phyloP scores from a whole-genome alignment of 306 rosid species.

The Trifolium repens region DNA sequence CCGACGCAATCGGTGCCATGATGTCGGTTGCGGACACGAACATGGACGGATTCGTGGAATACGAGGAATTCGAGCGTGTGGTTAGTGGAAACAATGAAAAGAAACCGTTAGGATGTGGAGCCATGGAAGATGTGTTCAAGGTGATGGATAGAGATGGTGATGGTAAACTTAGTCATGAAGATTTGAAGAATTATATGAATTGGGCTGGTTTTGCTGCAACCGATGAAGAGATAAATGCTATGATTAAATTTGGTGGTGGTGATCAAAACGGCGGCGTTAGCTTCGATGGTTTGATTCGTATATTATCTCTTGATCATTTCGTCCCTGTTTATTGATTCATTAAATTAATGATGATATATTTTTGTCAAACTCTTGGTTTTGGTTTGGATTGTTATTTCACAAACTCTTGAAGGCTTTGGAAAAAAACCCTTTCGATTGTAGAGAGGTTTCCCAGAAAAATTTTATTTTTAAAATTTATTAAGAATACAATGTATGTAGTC shows the following conservation, averaged over 20 bases:
- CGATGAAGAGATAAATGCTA: slow-evolving; percentile 73
- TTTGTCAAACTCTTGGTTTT: neutral
- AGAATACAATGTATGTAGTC: no score
- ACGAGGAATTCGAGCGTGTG: slow-evolving; percentile 87
- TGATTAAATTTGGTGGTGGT: slow-evolving; percentile 75
- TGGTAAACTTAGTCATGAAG: slow-evolving; percentile 73
- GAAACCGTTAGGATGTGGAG: slow-evolving; percentile 40
- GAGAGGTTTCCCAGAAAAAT: neutral
- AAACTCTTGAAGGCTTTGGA: neutral
- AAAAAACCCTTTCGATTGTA: neutral
- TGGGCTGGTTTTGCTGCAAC: slow-evolving; percentile 61
- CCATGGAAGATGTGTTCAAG: slow-evolving; percentile 86
- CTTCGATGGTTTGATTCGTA: slow-evolving; percentile 69
- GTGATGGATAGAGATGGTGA: slow-evolving; percentile 92
- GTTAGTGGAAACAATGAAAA: slow-evolving; percentile 43
- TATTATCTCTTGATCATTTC: slow-evolving; percentile 61
- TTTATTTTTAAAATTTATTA: no score
- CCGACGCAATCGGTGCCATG: slow-evolving; percentile 66
- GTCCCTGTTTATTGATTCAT: neutral
- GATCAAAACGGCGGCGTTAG: slow-evolving; percentile 63
- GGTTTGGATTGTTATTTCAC: neutral
- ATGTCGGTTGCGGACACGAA: slow-evolving; percentile 81
- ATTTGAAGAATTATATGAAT: slow-evolving; percentile 71
- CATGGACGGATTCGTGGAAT: slow-evolving; percentile 79
- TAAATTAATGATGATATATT: neutral